phyloP scores from a whole-genome alignment of 306 rosid species.

The Abrus precatorius region DNA sequence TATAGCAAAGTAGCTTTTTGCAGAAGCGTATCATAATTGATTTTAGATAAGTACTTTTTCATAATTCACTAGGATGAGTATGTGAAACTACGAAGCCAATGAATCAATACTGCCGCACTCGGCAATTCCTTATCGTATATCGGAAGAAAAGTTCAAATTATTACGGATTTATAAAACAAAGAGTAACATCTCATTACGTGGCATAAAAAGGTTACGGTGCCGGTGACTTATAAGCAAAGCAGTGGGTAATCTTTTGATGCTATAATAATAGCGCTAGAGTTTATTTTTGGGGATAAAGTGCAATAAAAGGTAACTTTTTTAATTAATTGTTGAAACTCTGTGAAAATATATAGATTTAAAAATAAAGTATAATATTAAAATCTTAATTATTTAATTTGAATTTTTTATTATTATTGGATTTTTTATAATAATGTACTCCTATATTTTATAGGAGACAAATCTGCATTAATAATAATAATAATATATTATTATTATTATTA shows the following conservation, averaged over 20 bases:
- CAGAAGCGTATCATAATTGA: constrained; percentile 27
- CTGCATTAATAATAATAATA: not conserved
- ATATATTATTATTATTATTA: too few relatives aligned
- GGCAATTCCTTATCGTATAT: constrained; percentile 34
- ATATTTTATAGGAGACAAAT: not conserved
- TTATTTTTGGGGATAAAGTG: not conserved
- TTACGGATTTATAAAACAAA: not conserved
- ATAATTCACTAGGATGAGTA: constrained; percentile 14
- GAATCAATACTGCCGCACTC: constrained; percentile 46
- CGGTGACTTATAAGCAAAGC: constrained; percentile 43
- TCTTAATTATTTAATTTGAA: not conserved
- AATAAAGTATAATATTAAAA: not conserved
- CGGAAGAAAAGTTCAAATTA: constrained; percentile 42
- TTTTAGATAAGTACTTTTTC: not conserved
- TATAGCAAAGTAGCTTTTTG: constrained; percentile 27
- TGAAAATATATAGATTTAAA: not conserved
- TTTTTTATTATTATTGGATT: not conserved
- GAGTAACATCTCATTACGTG: not conserved
- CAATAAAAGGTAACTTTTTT: not conserved
- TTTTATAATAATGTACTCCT: not conserved
- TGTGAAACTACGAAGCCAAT: constrained; percentile 26
- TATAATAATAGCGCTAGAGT: not conserved
- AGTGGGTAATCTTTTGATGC: not conserved
- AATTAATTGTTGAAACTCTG: not conserved
- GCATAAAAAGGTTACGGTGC: constrained; percentile 11